Base-by-base conservation (phyloP, 768 basidiomycete genomes). In the Boletus sensibilis region DNA sequence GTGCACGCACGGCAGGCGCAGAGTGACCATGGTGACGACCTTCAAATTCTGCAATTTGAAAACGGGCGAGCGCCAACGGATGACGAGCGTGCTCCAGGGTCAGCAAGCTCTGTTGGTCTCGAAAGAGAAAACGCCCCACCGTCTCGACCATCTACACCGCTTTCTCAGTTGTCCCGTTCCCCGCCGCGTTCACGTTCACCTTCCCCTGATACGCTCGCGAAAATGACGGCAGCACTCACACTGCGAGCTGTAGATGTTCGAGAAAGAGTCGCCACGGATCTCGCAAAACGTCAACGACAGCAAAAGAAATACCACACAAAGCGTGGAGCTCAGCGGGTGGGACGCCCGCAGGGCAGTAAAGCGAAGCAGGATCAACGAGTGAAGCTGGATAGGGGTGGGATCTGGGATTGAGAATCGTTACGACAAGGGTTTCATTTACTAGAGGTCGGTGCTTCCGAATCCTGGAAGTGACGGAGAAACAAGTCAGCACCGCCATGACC, bases 231-330 rank as follows among this genome's bases (percentile, higher is more conserved):
- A 37, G 71, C 69, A 16, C 72, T 79, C n/a, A 69, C 70, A 33
- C 65, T 77, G 34, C 70, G 74, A 39, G 41, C 35, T 5, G 49
- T 27, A 3, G 79, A 79, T 16, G 75, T 93, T 46, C 81, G 81
- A 57, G 76, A 79, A 23, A 82, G 81, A 47, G 88, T 92, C 20
- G 75, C 83, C 5, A 74, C 78, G 12, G 85, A 92, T 62, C 73
- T 91, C 20, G 72, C 78, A 3, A 86, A 83, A 65, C 85, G 83
- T 4, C 78, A 82, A 20, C 81, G 81, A 55, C 80, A 89, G 63
- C 80, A 88, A 65, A 79, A 81, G 55, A 91, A 90, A 68, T 82
- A 90, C 68, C 93, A 95, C 74, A 84, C 89, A 1, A 90, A 87
- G 71, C 82, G 85, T 58, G 79, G 81, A 8, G 78, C 78, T 4